Percentiles rank a stretch among this genome's conserved stretches.
Evolutionary conservation across 805 yeast species (phyloP).

Genomic region (Starmerella gropengiesseri): DNA sequence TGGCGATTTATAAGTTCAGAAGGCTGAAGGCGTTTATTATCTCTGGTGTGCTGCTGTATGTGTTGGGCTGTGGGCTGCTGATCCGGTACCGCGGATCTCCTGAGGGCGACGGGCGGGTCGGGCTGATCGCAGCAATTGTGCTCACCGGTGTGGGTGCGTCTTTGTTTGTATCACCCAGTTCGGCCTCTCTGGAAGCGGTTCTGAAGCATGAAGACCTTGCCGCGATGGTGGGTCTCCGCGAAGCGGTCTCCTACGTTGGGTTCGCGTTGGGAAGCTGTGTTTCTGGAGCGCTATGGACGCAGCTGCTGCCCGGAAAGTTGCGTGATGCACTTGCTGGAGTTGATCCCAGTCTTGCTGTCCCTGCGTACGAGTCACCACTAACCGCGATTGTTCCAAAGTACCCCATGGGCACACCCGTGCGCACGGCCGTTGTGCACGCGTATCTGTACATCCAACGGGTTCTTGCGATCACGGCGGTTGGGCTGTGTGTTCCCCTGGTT

Average conservation of each 20-base stretch:
- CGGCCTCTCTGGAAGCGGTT: constrained; percentile 47
- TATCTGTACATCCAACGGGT: constrained; percentile 50
- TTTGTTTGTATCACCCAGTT: constrained; percentile 52
- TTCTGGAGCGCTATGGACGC: constrained; percentile 67
- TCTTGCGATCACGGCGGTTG: constrained; percentile 42
- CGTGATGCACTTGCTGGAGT: constrained; percentile 27
- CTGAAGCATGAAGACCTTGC: constrained; percentile 56
- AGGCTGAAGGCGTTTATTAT: constrained; percentile 48
- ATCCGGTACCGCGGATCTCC: constrained; percentile 39
- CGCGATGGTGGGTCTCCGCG: constrained; percentile 43
- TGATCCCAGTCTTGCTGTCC: constrained; percentile 34
- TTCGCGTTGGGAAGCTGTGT: constrained; percentile 52
- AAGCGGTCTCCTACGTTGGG: constrained; percentile 50
- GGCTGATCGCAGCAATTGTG: constrained; percentile 53
- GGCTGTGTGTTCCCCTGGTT: constrained; percentile 45
- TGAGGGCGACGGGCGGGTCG: constrained; percentile 36
- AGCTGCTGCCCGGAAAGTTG: constrained; percentile 40
- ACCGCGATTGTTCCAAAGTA: constrained; percentile 35
- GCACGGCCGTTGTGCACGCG: constrained; percentile 45
- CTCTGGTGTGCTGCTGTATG: constrained; percentile 48
- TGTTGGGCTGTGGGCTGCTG: constrained; percentile 49
- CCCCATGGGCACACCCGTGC: constrained; percentile 52
- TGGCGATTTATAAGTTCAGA: constrained; percentile 39
- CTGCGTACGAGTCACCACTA: constrained; percentile 45
- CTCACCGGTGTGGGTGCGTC: constrained; percentile 64